Evolutionary conservation across 2,329 filamentous ascomycete species (phyloP).

Genomic region (Cladosporium oxysporum): DNA sequence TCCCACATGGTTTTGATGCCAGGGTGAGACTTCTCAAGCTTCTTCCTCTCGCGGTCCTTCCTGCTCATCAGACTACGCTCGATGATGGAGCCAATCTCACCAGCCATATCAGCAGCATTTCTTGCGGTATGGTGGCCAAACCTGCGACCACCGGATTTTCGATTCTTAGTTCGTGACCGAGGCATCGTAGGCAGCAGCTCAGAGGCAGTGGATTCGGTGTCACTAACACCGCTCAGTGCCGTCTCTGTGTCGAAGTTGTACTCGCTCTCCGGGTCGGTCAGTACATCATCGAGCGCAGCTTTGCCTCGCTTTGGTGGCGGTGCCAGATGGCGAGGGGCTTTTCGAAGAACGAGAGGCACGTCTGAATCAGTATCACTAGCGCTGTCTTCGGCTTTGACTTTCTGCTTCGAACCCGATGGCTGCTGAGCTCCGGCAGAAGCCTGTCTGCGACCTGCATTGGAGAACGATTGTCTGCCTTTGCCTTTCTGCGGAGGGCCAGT

Average conservation of each 20-base stretch:
- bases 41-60: slow-evolving; percentile 57
- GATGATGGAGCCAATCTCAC: slow-evolving; percentile 27
- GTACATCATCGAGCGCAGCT: not conserved
- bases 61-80: slow-evolving; percentile 26
- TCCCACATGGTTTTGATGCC: slow-evolving; percentile 83
- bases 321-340: not conserved
- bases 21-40: slow-evolving; percentile 76
- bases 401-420: slow-evolving; percentile 33
- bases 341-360: slow-evolving; percentile 25
- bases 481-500: not conserved
- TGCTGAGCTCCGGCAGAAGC: slow-evolving; percentile 25
- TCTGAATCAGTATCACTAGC: slow-evolving; percentile 40
- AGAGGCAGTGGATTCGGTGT: not conserved
- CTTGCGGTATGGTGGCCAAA: slow-evolving; percentile 30
- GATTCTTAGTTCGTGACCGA: slow-evolving; percentile 5
- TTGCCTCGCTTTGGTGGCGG: not conserved
- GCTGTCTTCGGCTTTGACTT: slow-evolving; percentile 40
- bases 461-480: slow-evolving; percentile 24
- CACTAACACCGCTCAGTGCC: slow-evolving; percentile 7
- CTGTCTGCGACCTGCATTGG: slow-evolving; percentile 17
- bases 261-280: slow-evolving; percentile 10
- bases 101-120: slow-evolving; percentile 23
- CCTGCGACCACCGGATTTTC: slow-evolving; percentile 20
- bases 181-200: not conserved
- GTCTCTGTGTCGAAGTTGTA: not conserved